Evolutionary conservation across 768 basidiomycete genomes (phyloP).

Genomic region (Russula olivacea): DNA sequence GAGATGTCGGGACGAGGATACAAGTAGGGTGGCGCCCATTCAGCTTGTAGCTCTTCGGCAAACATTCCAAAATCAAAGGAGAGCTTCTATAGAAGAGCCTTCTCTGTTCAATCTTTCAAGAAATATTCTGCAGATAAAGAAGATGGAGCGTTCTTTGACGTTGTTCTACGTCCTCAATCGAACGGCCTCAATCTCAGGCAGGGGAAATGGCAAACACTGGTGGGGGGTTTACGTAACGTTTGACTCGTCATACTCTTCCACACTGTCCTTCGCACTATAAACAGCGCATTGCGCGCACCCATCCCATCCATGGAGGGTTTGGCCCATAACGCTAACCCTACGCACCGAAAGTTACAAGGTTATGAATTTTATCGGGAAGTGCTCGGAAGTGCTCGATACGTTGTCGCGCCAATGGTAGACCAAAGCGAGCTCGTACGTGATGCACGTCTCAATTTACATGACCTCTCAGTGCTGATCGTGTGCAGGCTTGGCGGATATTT

Average conservation of each 20-base stretch:
- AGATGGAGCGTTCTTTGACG: too few relatives aligned
- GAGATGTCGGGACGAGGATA: too few relatives aligned
- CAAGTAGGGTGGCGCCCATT: conserved; percentile 23
- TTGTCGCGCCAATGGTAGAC: conserved; percentile 98
- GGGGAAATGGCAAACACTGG: background rate
- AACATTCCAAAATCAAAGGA: conserved; percentile 29
- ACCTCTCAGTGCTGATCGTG: background rate
- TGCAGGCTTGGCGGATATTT: conserved; percentile 83
- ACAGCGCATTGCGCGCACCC: conserved; percentile 9
- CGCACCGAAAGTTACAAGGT: conserved; percentile 49
- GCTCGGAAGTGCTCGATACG: conserved; percentile 77
- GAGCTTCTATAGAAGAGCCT: too few relatives aligned
- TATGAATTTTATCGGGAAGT: conserved; percentile 80
- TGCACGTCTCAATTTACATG: background rate
- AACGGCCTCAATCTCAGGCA: background rate
- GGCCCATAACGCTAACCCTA: background rate
- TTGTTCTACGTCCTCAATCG: conserved; percentile 17
- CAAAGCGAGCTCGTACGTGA: conserved; percentile 85
- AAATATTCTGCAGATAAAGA: too few relatives aligned
- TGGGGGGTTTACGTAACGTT: too few relatives aligned
- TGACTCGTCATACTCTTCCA: too few relatives aligned
- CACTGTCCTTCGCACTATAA: background rate
- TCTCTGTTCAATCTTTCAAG: too few relatives aligned
- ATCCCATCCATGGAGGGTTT: conserved; percentile 6
- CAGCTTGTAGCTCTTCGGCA: conserved; percentile 23